Base-by-base conservation (phyloP, 768 basidiomycete genomes). In the Mycena rebaudengoi region DNA sequence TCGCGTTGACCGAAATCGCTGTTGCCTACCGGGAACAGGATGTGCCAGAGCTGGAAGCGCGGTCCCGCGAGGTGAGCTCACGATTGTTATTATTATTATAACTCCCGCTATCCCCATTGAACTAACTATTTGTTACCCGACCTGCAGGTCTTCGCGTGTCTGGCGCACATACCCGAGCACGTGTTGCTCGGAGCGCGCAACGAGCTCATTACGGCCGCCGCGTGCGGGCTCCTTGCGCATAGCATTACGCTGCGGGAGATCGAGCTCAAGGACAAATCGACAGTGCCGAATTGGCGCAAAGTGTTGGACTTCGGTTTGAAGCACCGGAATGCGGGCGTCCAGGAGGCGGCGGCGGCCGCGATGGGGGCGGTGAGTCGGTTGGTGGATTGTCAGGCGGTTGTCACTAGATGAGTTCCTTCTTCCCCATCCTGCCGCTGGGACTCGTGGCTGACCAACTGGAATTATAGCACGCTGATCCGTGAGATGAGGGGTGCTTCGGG, bases 261-360 rank as follows among this genome's bases (percentile, higher is more conserved):
- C 58, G 75, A 78, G n/a, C 64, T 78, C 14, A 71, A 78, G 50
- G 66, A 79, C 23, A 70, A 71, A 40, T 79, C 85, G 13, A 76
- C 80, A 37, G 81, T 85, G 16, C 84, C 87, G 4, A 76, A 82
- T 61, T 96, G 94, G 94, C 79, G 81, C 55, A 79, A 83, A 40
- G 78, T 97, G 40, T 76, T 96, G 37, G 89, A 95, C 69, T 78
- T 84, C 56, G 87, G 89, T 18, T 79, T 96, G 61, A 91, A 89
- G 75, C 89, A 93, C 72, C 82, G 88, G 62, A 85, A 78, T 44
- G 69, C 73, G 2, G 70, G 75, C 16, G 92, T 92, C 4, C 96
- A 96, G 76, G 88, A 92, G 68, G 88, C 90, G 8, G 93, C 91
- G 32, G 91, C 94, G 13, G 75, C 73, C 25, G 90, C 92, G 7